Evolutionary conservation across 2,329 filamentous ascomycete genomes (phyloP).

Genomic region (Calonectria hongkongensis): DNA sequence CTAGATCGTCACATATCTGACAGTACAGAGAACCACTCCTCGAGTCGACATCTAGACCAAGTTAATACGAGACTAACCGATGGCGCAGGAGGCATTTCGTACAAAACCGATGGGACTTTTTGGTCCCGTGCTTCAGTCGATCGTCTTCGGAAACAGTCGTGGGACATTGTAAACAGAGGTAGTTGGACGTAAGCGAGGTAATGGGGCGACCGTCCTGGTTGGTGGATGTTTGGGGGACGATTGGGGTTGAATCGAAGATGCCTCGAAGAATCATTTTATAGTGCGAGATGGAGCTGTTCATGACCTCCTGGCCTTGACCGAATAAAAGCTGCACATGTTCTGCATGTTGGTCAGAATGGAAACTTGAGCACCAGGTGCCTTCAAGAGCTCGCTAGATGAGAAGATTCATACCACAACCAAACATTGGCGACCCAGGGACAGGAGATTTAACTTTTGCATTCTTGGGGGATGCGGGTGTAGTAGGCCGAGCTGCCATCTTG

Average conservation of each 20-base stretch:
- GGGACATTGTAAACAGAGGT: conserved; percentile 84
- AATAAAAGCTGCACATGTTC: conserved; percentile 84
- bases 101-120: conserved; percentile 86
- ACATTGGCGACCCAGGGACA: conserved; percentile 75
- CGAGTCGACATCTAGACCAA: conserved; percentile 82
- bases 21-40: conserved; percentile 85
- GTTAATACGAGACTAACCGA: conserved; percentile 50
- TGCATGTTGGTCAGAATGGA: conserved; percentile 62
- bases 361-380: conserved; percentile 22
- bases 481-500: conserved; percentile 67
- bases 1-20: conserved; percentile 87
- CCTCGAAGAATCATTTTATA: conserved; percentile 83
- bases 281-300: conserved; percentile 80
- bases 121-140: conserved; percentile 78
- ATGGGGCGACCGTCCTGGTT: conserved; percentile 72
- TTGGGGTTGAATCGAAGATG: conserved; percentile 80
- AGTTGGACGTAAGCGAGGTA: conserved; percentile 80
- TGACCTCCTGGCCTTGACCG: conserved; percentile 75
- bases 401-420: conserved; percentile 75
- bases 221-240: conserved; percentile 80
- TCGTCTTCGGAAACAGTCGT: conserved; percentile 80
- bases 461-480: conserved; percentile 73
- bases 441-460: conserved; percentile 77
- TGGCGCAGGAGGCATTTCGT: conserved; percentile 54
- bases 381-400: conserved; percentile 29